Conservation (phyloP, 306 rosid genomes). For the Prosopis cineraria region DNA sequence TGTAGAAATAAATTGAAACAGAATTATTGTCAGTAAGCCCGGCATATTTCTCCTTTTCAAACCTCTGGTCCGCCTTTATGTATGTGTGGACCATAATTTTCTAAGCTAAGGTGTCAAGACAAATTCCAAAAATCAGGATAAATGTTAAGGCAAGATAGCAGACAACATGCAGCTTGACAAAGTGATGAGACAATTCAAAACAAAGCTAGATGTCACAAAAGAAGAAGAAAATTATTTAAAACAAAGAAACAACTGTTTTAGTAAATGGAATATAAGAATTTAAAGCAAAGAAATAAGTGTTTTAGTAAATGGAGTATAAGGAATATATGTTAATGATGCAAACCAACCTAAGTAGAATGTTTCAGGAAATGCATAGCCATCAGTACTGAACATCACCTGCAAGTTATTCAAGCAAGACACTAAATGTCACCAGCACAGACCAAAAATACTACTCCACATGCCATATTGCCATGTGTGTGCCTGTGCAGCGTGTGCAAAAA, state of each 20-base stretch:
- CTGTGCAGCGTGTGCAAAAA: background rate
- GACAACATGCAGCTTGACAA: background rate
- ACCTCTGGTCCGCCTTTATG: background rate
- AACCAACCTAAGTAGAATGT: slow-evolving; percentile 82
- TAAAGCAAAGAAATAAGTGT: too few relatives aligned
- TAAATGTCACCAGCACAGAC: slow-evolving; percentile 8
- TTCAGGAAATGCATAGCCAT: slow-evolving; percentile 84
- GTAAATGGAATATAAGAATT: too few relatives aligned
- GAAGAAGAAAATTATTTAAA: slow-evolving; percentile 13
- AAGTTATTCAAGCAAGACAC: slow-evolving; percentile 32
- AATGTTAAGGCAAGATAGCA: slow-evolving; percentile 17
- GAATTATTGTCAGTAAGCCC: background rate
- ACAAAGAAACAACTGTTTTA: slow-evolving; percentile 5
- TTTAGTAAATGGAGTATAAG: slow-evolving; percentile 8
- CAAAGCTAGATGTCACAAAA: slow-evolving; percentile 8
- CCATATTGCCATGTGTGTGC: background rate
- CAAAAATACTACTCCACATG: background rate
- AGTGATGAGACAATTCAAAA: background rate
- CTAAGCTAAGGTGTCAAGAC: background rate
- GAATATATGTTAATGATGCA: slow-evolving; percentile 1
- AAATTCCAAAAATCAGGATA: slow-evolving; percentile 5
- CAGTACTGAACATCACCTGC: slow-evolving; percentile 98
- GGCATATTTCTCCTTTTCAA: background rate
- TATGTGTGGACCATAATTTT: background rate
- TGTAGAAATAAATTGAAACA: background rate